These are phyloP conservation scores for Phytophthora pisi DNA, from an alignment of 352 stramenopile species.

Conservation along the genomic window DNA sequence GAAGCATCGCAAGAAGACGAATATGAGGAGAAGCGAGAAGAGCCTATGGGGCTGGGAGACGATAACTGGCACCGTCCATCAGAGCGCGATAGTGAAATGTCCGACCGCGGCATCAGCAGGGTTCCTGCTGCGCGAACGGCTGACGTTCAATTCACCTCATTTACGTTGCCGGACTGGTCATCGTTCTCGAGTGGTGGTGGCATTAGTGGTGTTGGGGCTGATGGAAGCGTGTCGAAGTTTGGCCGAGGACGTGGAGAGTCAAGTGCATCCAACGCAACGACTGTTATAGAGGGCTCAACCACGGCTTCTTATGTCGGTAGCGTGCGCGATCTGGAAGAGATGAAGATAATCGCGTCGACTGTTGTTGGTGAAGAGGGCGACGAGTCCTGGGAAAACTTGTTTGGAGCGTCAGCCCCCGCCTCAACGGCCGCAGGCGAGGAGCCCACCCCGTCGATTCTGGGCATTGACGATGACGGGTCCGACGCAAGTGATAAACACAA, in stretches of 20 bases:
- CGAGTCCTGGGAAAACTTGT: constrained; percentile 78
- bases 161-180: constrained; percentile 68
- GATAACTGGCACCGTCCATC: constrained; percentile 21
- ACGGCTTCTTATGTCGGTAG: constrained; percentile 45
- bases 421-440: constrained; percentile 21
- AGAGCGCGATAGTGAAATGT: constrained; percentile 29
- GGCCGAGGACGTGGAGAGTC: constrained; percentile 40
- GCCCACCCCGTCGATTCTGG: constrained; percentile 29
- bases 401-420: constrained; percentile 40
- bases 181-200: constrained; percentile 40
- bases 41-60: constrained; percentile 36
- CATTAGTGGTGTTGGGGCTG: constrained; percentile 14
- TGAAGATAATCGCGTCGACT: constrained; percentile 69
- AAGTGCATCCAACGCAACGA: constrained; percentile 42
- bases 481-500: constrained; percentile 42
- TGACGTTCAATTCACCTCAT: constrained; percentile 67
- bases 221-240: constrained; percentile 41
- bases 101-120: constrained; percentile 27
- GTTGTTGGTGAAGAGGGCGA: constrained; percentile 43
- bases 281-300: constrained; percentile 46
- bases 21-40: constrained; percentile 44
- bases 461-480: constrained; percentile 34
- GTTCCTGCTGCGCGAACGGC: constrained; percentile 31
- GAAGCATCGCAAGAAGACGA: constrained; percentile 44
- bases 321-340: constrained; percentile 61